Evolutionary conservation across 495 filamentous ascomycete genomes (phyloP), one percentile per base, ranked within the genome.

Genomic region (Chaetomium fimeti): DNA sequence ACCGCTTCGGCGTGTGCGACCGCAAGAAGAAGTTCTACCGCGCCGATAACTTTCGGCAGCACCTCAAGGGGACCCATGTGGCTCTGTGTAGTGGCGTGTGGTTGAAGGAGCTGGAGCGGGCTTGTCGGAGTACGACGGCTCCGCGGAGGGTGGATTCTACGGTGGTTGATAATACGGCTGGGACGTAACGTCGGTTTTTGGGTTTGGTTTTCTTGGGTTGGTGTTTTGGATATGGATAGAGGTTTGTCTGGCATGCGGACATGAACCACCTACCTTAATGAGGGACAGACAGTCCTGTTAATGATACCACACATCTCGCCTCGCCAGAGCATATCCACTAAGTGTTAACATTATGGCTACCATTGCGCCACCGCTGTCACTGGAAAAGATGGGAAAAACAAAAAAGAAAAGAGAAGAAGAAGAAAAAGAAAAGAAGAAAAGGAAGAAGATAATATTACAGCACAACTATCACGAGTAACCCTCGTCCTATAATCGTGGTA

Each of bases 21-120:
- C 87, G 89, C 60, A 82, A 85, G 36, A 95, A 93, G 80, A 91
- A 91, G 69, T 95, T 95, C 72, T 95, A 88, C 75, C 84, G 91
- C 8, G 91, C 90, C 11, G 91, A 95, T 68, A 91, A 94, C 68
- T 95, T 94, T 75, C 83, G 91, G n/a, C 91, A 93, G 71, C 91
- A 95, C 76, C 75, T 94, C 45, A 92, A 92, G 75, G 90, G 92
- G 62, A 75, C 91, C 86, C 79, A 89, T 81, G 25, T 88, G 84
- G 57, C 72, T 5, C 54, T 57, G 51, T 64, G 66, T 9, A 36
- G 8, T 28, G 69, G 69, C 5, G 70, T 61, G 65, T 74, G 71
- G 71, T 40, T 74, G 45, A 74, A 71, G 69, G 60, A 61, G 51
- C n/a, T 74, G 49, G 71, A 74, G 62, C 57, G 47, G 52, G 63